These are phyloP conservation scores for Colletotrichum musae DNA, from an alignment of 2,329 filamentous ascomycete species.

Conservation along the genomic window DNA sequence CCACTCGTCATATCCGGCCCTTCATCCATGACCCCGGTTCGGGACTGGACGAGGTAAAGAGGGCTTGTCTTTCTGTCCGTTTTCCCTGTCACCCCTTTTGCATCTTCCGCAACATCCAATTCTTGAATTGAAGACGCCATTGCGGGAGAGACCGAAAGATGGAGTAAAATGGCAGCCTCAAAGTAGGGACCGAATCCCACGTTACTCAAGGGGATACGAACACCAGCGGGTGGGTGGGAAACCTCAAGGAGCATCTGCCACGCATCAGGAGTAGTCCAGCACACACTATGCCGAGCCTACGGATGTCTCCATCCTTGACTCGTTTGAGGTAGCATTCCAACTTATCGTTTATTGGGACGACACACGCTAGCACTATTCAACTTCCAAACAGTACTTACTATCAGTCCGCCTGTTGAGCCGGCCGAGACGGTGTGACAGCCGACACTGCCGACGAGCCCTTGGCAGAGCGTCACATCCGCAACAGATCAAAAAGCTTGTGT, in stretches of 20 bases:
- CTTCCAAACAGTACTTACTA: background rate
- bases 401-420: background rate
- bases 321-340: conserved; percentile 18
- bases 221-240: conserved; percentile 12
- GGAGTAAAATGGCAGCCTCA: background rate
- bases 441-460: conserved; percentile 13
- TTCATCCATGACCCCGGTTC: conserved; percentile 25
- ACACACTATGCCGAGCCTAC: background rate
- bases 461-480: conserved; percentile 11
- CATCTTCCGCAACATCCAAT: conserved; percentile 2
- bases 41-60: background rate
- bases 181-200: background rate
- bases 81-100: conserved; percentile 8
- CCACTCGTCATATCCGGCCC: conserved; percentile 30
- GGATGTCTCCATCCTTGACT: conserved; percentile 5
- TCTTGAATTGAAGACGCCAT: background rate
- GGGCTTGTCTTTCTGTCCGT: conserved; percentile 1
- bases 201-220: background rate
- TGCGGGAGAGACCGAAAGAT: conserved; percentile 4
- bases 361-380: background rate
- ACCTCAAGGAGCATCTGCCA: background rate
- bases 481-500: conserved; percentile 11
- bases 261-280: background rate
- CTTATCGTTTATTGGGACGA: conserved; percentile 14
- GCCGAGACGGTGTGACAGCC: background rate